phyloP scores from a whole-genome alignment of 208 protist genomes.

The Leishmania gerbilli region DNA sequence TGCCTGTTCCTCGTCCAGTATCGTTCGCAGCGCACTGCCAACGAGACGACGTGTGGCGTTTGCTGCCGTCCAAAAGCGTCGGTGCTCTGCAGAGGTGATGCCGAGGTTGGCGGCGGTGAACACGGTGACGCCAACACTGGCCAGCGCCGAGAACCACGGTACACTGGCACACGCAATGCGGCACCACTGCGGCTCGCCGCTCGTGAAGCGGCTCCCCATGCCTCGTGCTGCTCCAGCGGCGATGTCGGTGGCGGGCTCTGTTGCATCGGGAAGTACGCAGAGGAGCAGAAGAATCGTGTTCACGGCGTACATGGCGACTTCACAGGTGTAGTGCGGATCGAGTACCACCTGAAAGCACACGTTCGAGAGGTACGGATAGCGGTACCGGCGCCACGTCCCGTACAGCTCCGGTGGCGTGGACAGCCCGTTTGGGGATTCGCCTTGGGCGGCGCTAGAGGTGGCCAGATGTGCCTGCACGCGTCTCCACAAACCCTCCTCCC shows the following conservation, averaged over 20 bases:
- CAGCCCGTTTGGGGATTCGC: background rate
- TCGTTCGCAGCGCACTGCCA: background rate
- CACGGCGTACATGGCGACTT: constrained; percentile 68
- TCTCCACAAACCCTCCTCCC: constrained; percentile 17
- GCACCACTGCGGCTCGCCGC: background rate
- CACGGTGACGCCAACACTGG: constrained; percentile 35
- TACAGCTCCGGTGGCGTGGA: background rate
- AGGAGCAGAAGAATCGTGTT: constrained; percentile 35
- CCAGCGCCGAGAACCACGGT: constrained; percentile 8
- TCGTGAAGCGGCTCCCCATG: background rate
- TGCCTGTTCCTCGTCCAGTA: background rate
- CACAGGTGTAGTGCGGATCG: constrained; percentile 85
- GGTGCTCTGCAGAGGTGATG: constrained; percentile 72
- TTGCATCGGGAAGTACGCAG: constrained; percentile 10
- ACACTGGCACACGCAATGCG: background rate
- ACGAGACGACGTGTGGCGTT: constrained; percentile 36
- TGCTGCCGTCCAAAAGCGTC: constrained; percentile 56
- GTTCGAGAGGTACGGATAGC: constrained; percentile 18
- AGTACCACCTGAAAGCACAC: constrained; percentile 44
- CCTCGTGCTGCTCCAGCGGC: background rate
- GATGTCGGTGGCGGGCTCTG: background rate
- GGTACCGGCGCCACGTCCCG: constrained; percentile 28
- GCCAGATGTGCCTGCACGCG: constrained; percentile 1
- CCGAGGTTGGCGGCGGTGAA: constrained; percentile 71
- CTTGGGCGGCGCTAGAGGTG: background rate